Percentiles rank a stretch among this genome's conserved stretches.
Conservation (phyloP, 495 filamentous ascomycete genomes). For the Neurospora intermedia region DNA sequence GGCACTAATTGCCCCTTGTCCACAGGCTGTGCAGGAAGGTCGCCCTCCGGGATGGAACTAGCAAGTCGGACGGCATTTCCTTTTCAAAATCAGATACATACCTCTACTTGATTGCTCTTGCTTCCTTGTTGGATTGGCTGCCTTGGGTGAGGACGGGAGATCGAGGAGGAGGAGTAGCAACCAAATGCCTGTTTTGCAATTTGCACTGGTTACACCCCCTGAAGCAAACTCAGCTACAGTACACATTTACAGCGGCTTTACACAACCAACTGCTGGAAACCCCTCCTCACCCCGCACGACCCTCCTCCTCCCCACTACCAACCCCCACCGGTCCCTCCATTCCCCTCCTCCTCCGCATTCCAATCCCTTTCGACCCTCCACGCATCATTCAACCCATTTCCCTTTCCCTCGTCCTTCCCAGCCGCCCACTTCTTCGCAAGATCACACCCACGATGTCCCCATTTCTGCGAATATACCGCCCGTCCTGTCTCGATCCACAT, state of each 20-base stretch:
- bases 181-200: too few species aligned
- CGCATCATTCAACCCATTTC: constrained; percentile 20
- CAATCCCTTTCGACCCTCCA: constrained; percentile 29
- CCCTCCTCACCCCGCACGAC: neutral
- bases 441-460: constrained; percentile 32
- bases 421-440: constrained; percentile 8
- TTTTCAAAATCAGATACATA: too few species aligned
- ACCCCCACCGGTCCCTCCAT: neutral
- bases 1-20: neutral
- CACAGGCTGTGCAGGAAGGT: neutral
- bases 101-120: too few species aligned
- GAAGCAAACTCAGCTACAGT: too few species aligned
- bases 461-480: constrained; percentile 44
- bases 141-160: too few species aligned
- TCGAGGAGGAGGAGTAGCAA: too few species aligned
- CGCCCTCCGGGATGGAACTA: too few species aligned
- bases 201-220: too few species aligned
- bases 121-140: too few species aligned
- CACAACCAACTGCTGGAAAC: too few species aligned
- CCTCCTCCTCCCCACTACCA: neutral
- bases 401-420: neutral
- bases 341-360: constrained; percentile 19
- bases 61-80: too few species aligned
- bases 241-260: too few species aligned
- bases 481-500: constrained; percentile 41